Conservation (phyloP, 2,329 filamentous ascomycete genomes). For the Talaromyces verruculosus region DNA sequence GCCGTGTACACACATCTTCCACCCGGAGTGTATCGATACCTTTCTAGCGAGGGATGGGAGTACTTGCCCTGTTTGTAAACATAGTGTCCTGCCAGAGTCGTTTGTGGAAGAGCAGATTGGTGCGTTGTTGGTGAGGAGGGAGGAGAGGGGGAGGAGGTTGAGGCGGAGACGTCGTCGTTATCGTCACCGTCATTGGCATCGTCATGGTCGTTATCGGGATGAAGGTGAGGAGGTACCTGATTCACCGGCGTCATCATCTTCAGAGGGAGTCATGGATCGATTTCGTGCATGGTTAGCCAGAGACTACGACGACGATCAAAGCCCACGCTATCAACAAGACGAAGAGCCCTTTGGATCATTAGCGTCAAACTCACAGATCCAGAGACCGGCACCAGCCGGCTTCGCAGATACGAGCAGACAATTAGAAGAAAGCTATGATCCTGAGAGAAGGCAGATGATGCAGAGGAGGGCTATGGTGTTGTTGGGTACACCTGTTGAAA, state of each 20-base stretch:
- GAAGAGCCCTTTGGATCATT: not conserved
- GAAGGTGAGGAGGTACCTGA: not conserved
- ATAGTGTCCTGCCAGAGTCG: conserved; percentile 70
- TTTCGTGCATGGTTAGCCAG: conserved; percentile 1
- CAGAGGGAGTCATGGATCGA: not conserved
- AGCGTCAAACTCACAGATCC: not conserved
- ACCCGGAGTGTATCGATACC: conserved; percentile 85
- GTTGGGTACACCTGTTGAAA: conserved; percentile 18
- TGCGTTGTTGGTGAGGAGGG: conserved; percentile 81
- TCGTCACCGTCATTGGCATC: not conserved
- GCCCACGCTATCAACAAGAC: not conserved
- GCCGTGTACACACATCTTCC: conserved; percentile 88
- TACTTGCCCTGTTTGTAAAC: conserved; percentile 88
- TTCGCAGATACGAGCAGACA: not conserved
- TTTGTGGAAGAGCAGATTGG: conserved; percentile 68
- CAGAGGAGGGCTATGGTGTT: conserved; percentile 20
- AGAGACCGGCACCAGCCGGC: not conserved
- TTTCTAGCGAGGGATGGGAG: conserved; percentile 78
- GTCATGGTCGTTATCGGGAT: not conserved
- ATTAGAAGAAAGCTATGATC: conserved; percentile 3
- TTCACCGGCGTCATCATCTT: not conserved
- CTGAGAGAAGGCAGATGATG: conserved; percentile 20
- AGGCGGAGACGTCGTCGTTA: not conserved
- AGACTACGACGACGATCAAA: not conserved
- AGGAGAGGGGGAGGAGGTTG: conserved; percentile 62